Evolutionary conservation across 2,329 filamentous ascomycete genomes (phyloP), one percentile per base, ranked within the genome.

Genomic region (Leptographium flavum): DNA sequence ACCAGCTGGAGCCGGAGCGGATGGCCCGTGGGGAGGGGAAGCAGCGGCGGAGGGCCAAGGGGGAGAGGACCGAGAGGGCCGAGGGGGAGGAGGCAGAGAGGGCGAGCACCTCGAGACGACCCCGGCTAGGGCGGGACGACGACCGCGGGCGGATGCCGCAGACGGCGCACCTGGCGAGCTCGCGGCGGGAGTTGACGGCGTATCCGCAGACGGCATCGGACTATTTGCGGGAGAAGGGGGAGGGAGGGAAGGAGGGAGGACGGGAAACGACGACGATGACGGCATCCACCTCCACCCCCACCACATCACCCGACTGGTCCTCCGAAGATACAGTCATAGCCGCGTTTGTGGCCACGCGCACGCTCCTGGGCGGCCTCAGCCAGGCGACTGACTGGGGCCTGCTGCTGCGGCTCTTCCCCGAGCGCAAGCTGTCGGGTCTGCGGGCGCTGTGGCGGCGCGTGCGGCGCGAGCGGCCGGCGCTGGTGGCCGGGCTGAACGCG

Each of bases 371-470:
- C 10, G 79, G 79, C 7, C 64, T 76, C 11, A 72, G 76, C 50
- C 69, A 72, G 52, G 62, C 66, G 2, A 64, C 79, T 21, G 78
- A 82, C 52, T 80, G 76, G 70, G 76, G 76, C 10, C 53, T 80
- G 35, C 60, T 80, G 47, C 58, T 72, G 52, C 66, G 66, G 21
- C 57, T 76, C 14, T 80, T 77, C 53, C 77, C 74, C 1, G 63
- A 66, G 14, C 64, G 69, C 42, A 69, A 67, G 5, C 60, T 76
- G 13, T 68, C 65, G 25, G 65, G 64, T 13, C 58, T 82, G 32
- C 68, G 68, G 21, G 69, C 67, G 41, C 72, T 73, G 46, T 83
- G 78, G 77, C 61, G 64, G 2, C 60, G 58, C 27, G 58, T 71
- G n/a, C 65, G 64, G 23, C 69, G 70, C 49, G 68, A 71, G 42